Conservation (phyloP, 345 rosid genomes). For the Carallia brachiata region DNA sequence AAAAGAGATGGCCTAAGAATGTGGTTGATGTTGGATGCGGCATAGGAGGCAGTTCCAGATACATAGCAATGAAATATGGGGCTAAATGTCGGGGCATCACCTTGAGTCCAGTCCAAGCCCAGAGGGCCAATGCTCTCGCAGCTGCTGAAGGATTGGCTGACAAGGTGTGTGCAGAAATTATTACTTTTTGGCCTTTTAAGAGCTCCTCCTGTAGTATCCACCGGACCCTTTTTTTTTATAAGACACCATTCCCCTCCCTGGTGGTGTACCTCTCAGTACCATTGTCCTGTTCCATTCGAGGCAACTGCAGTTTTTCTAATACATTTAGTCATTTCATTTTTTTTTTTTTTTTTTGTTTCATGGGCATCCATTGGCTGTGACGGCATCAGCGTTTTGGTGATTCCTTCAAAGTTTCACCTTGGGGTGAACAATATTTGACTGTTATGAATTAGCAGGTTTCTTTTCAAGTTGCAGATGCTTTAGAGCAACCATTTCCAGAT, state of each 20-base stretch:
- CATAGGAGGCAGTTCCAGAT: slow-evolving; percentile 92
- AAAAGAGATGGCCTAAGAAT: slow-evolving; percentile 44
- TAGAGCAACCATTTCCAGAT: slow-evolving; percentile 87
- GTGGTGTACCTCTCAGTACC: no score
- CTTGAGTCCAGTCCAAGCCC: slow-evolving; percentile 79
- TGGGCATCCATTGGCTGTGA: no score
- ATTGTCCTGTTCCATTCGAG: no score
- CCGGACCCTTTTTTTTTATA: no score
- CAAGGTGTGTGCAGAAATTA: slow-evolving; percentile 28
- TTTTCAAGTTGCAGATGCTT: slow-evolving; percentile 87
- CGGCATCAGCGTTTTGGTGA: background rate
- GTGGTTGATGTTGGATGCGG: slow-evolving; percentile 97
- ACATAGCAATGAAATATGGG: slow-evolving; percentile 63
- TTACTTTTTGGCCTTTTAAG: background rate
- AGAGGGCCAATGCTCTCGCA: slow-evolving; percentile 74
- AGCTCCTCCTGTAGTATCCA: no score
- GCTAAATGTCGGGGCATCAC: slow-evolving; percentile 73
- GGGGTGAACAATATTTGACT: no score
- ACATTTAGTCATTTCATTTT: no score
- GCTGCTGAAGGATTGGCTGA: slow-evolving; percentile 59
- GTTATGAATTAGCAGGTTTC: slow-evolving; percentile 42
- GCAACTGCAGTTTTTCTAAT: no score
- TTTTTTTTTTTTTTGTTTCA: no score
- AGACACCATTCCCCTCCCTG: no score
- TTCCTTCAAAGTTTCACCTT: background rate